Evolutionary conservation across 108 stramenopile species (phyloP).

Genomic region (Aurantiochytrium sp.): DNA sequence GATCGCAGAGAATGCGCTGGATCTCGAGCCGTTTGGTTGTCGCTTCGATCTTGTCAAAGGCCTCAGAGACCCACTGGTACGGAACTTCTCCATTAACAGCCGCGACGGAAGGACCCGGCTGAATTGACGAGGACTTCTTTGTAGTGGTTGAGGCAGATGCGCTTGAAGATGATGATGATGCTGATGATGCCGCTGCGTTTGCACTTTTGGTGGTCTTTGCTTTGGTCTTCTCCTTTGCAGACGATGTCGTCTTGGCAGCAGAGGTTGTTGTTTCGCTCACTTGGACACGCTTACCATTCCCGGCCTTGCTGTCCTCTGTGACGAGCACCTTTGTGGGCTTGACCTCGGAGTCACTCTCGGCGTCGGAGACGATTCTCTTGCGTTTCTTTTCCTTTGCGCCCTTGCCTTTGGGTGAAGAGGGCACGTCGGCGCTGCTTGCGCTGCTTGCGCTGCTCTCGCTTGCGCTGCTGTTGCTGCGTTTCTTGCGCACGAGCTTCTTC

Average conservation of each 20-base stretch:
- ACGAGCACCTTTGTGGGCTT: not conserved
- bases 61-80: conserved; percentile 61
- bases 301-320: not conserved
- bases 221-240: not conserved
- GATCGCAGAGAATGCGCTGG: conserved; percentile 49
- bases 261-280: not conserved
- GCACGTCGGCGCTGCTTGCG: too few relatives aligned
- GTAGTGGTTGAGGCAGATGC: too few relatives aligned
- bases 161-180: too few relatives aligned
- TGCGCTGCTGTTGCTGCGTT: not conserved
- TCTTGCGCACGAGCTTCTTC: not conserved
- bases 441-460: too few relatives aligned
- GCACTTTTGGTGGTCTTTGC: not conserved
- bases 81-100: conserved; percentile 24
- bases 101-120: not conserved
- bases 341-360: not conserved
- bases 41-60: conserved; percentile 66
- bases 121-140: too few relatives aligned
- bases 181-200: not conserved
- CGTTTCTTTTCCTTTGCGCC: not conserved
- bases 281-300: not conserved
- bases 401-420: not conserved
- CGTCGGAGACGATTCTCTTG: not conserved
- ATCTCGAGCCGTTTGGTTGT: conserved; percentile 73
- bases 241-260: not conserved